phyloP scores from a whole-genome alignment of 2,329 filamentous ascomycete species.

The Alternaria arbusti region DNA sequence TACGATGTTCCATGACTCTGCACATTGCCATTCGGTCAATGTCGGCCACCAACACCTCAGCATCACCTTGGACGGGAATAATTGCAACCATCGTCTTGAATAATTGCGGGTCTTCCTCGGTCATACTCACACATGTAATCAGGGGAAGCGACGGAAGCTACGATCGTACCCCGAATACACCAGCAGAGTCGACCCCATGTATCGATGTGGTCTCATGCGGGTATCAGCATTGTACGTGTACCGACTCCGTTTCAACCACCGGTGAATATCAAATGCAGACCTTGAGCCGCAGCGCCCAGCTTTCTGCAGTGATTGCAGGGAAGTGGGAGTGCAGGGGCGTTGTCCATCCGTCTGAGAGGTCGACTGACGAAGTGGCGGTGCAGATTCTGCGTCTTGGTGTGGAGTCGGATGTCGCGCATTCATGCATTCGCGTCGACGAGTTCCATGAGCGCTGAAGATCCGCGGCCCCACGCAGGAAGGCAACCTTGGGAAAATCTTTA shows the following conservation, averaged over 20 bases:
- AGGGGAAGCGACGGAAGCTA: conserved; percentile 5
- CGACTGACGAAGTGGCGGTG: background rate
- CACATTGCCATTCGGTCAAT: background rate
- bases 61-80: background rate
- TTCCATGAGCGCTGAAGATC: conserved; percentile 5
- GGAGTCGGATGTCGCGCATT: background rate
- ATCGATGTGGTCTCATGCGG: background rate
- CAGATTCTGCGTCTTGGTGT: background rate
- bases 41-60: background rate
- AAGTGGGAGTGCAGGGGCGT: background rate
- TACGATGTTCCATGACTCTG: background rate
- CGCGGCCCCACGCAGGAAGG: background rate
- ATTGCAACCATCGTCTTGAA: background rate
- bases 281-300: background rate
- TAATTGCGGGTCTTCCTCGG: conserved; percentile 9
- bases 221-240: background rate
- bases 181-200: background rate
- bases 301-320: background rate
- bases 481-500: background rate
- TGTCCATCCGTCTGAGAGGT: background rate
- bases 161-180: background rate
- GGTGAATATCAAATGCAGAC: background rate
- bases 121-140: background rate
- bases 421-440: background rate
- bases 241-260: background rate